A percentile compares a stretch with the other conserved stretches of the same genome.
Conservation (phyloP, 2,329 filamentous ascomycete species). For the Aspergillus ruber region DNA sequence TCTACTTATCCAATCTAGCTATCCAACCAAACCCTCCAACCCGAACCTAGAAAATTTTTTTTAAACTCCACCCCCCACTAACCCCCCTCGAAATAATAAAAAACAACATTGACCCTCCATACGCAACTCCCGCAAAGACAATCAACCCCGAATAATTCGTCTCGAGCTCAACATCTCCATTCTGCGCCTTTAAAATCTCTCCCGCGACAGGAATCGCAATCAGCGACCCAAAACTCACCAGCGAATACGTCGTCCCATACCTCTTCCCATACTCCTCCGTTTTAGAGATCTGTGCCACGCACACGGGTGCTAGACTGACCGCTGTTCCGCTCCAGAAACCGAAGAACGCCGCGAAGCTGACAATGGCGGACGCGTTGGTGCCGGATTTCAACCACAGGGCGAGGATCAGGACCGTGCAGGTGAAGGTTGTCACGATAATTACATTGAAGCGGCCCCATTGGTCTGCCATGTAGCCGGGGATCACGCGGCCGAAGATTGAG, state of each 20-base stretch:
- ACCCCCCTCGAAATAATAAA: constrained; percentile 19
- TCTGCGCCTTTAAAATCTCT: constrained; percentile 1
- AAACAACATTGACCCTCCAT: constrained; percentile 15
- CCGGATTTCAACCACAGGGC: constrained; percentile 18
- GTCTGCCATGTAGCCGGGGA: constrained; percentile 29
- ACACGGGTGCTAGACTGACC: constrained; percentile 34
- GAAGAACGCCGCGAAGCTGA: constrained; percentile 18
- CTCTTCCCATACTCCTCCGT: constrained; percentile 36
- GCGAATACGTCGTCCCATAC: constrained; percentile 27
- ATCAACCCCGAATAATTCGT: constrained; percentile 13
- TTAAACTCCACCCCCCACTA: constrained; percentile 14
- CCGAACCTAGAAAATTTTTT: constrained; percentile 9
- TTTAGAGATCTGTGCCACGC: constrained; percentile 42
- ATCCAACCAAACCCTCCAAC: not conserved
- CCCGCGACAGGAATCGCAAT: constrained; percentile 16
- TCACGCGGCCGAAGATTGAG: constrained; percentile 22
- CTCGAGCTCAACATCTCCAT: not conserved
- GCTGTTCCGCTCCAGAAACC: constrained; percentile 34
- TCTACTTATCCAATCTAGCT: not conserved
- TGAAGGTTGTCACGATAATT: constrained; percentile 15
- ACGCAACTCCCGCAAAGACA: constrained; percentile 17
- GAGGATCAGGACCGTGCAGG: constrained; percentile 15
- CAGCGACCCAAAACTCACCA: constrained; percentile 18
- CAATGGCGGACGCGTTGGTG: constrained; percentile 11
- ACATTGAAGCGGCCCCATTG: constrained; percentile 27